Percentiles rank a stretch among this genome's conserved stretches.
Conservation (phyloP, 1,284 basidiomycete genomes). For the Melampsora allii-populina region DNA sequence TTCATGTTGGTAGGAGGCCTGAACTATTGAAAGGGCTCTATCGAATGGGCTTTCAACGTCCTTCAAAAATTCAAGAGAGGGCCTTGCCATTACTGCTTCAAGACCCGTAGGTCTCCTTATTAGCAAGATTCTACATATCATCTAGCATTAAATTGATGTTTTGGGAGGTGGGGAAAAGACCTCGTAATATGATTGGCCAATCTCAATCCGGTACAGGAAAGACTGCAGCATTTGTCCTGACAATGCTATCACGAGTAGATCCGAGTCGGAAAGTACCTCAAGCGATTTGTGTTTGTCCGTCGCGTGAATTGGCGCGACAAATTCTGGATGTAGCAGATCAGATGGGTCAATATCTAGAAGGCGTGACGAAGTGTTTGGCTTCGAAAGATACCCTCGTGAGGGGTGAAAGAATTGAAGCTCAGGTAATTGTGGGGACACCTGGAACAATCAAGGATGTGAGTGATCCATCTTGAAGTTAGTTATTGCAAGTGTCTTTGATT, state of each 20-base stretch:
- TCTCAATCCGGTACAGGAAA: conserved; percentile 99
- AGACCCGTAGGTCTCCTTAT: conserved; percentile 67
- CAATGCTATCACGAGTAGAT: conserved; percentile 94
- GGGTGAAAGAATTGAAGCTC: conserved; percentile 72
- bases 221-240: conserved; percentile 95
- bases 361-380: conserved; percentile 87
- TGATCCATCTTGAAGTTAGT: not conserved
- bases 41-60: conserved; percentile 93
- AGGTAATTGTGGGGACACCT: conserved; percentile 93
- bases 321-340: conserved; percentile 91
- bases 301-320: conserved; percentile 93
- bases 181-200: conserved; percentile 98
- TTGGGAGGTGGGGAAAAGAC: conserved; percentile 57
- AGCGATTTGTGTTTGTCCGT: conserved; percentile 67
- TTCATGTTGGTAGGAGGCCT: conserved; percentile 56
- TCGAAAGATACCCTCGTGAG: conserved; percentile 73
- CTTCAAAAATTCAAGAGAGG: conserved; percentile 98
- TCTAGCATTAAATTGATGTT: not conserved
- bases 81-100: conserved; percentile 86
- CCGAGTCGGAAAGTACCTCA: conserved; percentile 78
- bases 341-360: conserved; percentile 87
- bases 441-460: conserved; percentile 87
- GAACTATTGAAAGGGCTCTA: conserved; percentile 96
- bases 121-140: not conserved
- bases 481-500: conserved; percentile 46